Conservation (phyloP, 495 filamentous ascomycete genomes). For the Wilcoxina mikolae region DNA sequence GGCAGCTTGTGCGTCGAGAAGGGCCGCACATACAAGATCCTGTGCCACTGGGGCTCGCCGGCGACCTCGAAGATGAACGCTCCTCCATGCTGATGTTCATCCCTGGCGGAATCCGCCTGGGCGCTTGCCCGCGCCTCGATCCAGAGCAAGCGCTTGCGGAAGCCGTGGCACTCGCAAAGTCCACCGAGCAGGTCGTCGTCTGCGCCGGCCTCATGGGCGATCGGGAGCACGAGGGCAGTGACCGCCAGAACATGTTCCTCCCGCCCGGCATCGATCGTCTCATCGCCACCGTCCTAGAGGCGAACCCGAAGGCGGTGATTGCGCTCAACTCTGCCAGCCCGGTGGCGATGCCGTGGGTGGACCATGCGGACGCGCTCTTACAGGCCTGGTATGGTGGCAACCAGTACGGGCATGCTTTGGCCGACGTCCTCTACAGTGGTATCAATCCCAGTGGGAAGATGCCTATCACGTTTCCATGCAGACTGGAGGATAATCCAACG, state of each 20-base stretch:
- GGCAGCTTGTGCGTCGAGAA: constrained; percentile 35
- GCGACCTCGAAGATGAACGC: constrained; percentile 35
- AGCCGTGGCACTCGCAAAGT: constrained; percentile 52
- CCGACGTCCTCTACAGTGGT: constrained; percentile 41
- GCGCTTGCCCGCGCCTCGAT: constrained; percentile 53
- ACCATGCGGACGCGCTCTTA: constrained; percentile 50
- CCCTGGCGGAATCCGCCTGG: constrained; percentile 72
- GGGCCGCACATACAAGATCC: constrained; percentile 35
- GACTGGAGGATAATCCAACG: constrained; percentile 64
- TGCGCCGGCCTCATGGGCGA: constrained; percentile 69
- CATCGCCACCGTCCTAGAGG: constrained; percentile 51
- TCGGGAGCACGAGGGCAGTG: constrained; percentile 81
- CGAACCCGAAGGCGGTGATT: constrained; percentile 59
- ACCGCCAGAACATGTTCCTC: constrained; percentile 70
- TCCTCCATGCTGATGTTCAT: constrained; percentile 42
- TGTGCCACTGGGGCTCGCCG: constrained; percentile 49
- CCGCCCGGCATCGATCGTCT: constrained; percentile 64
- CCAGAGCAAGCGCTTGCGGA: constrained; percentile 56
- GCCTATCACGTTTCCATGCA: constrained; percentile 50
- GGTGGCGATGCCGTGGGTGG: constrained; percentile 70
- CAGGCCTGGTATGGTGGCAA: constrained; percentile 63
- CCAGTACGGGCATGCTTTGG: constrained; percentile 50
- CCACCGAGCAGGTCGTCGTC: constrained; percentile 61
- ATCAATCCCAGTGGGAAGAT: constrained; percentile 45
- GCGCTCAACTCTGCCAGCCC: constrained; percentile 77